Evolutionary conservation across 495 filamentous ascomycete genomes (phyloP), one percentile per base, ranked within the genome.

Genomic region (Aspergillus leporis): DNA sequence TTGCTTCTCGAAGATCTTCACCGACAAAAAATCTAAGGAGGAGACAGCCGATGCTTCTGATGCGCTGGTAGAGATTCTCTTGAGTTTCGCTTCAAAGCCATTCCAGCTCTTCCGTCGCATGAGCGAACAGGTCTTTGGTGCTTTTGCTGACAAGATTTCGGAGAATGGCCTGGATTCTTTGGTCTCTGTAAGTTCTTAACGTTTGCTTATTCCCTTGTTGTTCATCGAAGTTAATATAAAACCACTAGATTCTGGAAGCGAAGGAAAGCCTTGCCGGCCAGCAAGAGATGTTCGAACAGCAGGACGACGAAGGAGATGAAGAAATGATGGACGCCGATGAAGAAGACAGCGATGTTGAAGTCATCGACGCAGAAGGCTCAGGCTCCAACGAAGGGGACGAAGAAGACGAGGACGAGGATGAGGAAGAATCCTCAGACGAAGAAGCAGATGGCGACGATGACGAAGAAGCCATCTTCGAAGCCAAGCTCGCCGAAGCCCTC

Each of bases 31-130:
- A 45, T 67, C 67, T 1, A 83, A 84, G 53, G 70, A 76, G n/a
- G 78, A 79, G 28, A 75, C 78, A 12, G 82, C 83, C 16, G 87
- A 90, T 41, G 82, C 83, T 3, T 85, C 89, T 0, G 87, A 90
- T 64, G 84, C 90, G 19, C 72, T 98, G 28, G 85, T 97, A 19
- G 95, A 97, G 60, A 87, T 97, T 51, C 74, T 98, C 16, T 77
- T 98, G 10, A 87, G 89, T 62, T 90, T 97, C 72, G 83, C 94
- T 9, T 90, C 92, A 0, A 93, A 91, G 68, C 91, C 85, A 8
- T 96, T 91, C 8, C 83, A 86, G 40, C 78, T 98, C 13, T 88
- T 96, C 74, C 84, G 91, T 32, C 92, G 92, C 56, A 86, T 96
- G 41, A 89, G 91, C 19, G 86, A 91, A 69, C 88, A 92, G 66